Conservation (phyloP, 2,329 filamentous ascomycete genomes). For the Verticillium nubilum region DNA sequence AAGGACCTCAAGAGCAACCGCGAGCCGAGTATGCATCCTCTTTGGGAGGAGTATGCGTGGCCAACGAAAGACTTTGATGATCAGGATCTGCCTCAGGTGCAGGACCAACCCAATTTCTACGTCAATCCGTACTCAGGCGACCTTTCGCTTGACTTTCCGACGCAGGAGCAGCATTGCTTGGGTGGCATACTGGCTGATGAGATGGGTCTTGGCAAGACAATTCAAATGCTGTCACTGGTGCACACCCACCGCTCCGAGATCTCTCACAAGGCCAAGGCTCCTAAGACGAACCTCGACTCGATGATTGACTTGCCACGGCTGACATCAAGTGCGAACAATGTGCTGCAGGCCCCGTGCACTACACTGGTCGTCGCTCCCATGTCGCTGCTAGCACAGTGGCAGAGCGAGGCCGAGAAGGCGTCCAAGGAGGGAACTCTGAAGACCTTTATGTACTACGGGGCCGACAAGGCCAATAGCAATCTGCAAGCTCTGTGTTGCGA, state of each 20-base stretch:
- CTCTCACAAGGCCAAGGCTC: constrained; percentile 29
- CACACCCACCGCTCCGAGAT: constrained; percentile 71
- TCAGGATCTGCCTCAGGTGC: constrained; percentile 60
- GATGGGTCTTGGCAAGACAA: constrained; percentile 97
- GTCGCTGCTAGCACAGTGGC: constrained; percentile 95
- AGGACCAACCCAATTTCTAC: constrained; percentile 72
- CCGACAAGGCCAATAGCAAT: constrained; percentile 71
- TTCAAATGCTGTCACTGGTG: constrained; percentile 93
- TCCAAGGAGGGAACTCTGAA: constrained; percentile 79
- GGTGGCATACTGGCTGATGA: constrained; percentile 93
- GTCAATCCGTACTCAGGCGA: constrained; percentile 97
- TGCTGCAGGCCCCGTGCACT: constrained; percentile 74
- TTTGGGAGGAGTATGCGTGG: constrained; percentile 97
- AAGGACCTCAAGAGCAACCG: constrained; percentile 67
- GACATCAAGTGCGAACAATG: constrained; percentile 46
- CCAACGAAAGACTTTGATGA: constrained; percentile 84
- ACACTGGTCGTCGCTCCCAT: constrained; percentile 96
- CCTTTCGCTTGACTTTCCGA: constrained; percentile 83
- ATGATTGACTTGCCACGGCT: constrained; percentile 60
- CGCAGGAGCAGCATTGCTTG: constrained; percentile 89
- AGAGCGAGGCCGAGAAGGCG: constrained; percentile 88
- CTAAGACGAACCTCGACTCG: constrained; percentile 26
- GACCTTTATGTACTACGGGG: constrained; percentile 86
- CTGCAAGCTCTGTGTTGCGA: constrained; percentile 73
- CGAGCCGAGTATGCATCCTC: constrained; percentile 83